Base-by-base conservation (phyloP, 2,329 filamentous ascomycete genomes). In the Claviceps maximensis region DNA sequence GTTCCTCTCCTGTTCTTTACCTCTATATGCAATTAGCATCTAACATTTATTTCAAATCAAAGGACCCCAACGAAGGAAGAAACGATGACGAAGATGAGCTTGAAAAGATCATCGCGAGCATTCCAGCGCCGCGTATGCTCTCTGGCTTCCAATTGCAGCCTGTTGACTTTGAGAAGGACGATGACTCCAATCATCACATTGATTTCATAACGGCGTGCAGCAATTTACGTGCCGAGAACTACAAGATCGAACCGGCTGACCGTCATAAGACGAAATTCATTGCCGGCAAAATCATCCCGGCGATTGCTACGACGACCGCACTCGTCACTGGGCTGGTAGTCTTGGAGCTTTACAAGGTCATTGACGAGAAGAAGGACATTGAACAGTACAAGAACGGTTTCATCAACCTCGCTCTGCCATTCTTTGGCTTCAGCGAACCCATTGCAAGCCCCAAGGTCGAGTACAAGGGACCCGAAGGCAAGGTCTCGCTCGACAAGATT, bases 371-470 rank as follows among this genome's bases (percentile, higher is more conserved):
- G 77, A 81, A 79, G n/a, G 89, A 97, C 61, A 85, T 96, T 58
- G 93, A 97, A 72, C 87, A 97, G 71, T 98, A 94, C 83, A 97
- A 97, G 80, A 98, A 98, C 66, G 93, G 93, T 17, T 98, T 98
- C 70, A 78, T 97, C 71, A 98, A 98, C 72, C 73, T 98, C 60
- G 93, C 93, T 1, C 74, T 98, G 58, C 93, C 93, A 1, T 97
- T 98, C 79, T 95, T 98, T 61, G 91, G 91, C 41, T 98, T 98
- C 79, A 95, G 89, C 64, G 93, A 98, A 72, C 93, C 93, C 2
- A 94, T 98, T 61, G 83, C 84, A 5, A 95, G 89, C 61, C 89
- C 90, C 31, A 97, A 96, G 78, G 87, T 91, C 58, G 87, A 82
- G 62, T 98, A 97, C 72, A 74, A 83, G 65, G 86, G 89, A 23